phyloP scores from a whole-genome alignment of 108 stramenopile species.

The Cyclotella atomus region DNA sequence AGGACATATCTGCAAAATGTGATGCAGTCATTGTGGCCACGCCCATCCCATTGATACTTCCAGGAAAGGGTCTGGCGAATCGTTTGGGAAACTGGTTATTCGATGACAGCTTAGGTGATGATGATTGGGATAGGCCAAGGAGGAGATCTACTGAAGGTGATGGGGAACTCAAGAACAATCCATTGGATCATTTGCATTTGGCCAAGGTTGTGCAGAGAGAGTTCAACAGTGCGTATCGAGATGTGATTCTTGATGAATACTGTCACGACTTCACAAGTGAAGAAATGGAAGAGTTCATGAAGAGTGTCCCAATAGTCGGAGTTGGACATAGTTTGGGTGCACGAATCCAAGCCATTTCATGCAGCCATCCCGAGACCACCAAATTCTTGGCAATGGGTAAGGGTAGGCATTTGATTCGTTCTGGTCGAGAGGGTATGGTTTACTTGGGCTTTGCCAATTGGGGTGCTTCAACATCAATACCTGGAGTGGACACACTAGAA shows the following conservation, averaged over 20 bases:
- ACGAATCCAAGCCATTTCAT: slow-evolving; percentile 67
- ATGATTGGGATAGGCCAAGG: neutral
- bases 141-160: neutral
- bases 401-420: slow-evolving; percentile 39
- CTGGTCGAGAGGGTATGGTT: slow-evolving; percentile 47
- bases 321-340: slow-evolving; percentile 83
- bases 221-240: slow-evolving; percentile 67
- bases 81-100: slow-evolving; percentile 35
- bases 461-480: slow-evolving; percentile 42
- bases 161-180: slow-evolving; percentile 41
- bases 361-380: slow-evolving; percentile 32
- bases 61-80: slow-evolving; percentile 37
- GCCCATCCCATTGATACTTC: slow-evolving; percentile 68
- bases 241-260: slow-evolving; percentile 83
- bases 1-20: slow-evolving; percentile 62
- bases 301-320: slow-evolving; percentile 64
- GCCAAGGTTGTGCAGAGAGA: slow-evolving; percentile 50
- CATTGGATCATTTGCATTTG: slow-evolving; percentile 70
- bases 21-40: slow-evolving; percentile 73
- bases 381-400: slow-evolving; percentile 46
- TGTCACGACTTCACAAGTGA: slow-evolving; percentile 37
- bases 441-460: slow-evolving; percentile 55
- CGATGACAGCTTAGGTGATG: slow-evolving; percentile 23
- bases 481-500: slow-evolving; percentile 43
- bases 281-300: slow-evolving; percentile 47